A percentile compares a stretch with the other conserved stretches of the same genome.
phyloP scores from a whole-genome alignment of 352 stramenopile species.

The Phytophthora meadii region DNA sequence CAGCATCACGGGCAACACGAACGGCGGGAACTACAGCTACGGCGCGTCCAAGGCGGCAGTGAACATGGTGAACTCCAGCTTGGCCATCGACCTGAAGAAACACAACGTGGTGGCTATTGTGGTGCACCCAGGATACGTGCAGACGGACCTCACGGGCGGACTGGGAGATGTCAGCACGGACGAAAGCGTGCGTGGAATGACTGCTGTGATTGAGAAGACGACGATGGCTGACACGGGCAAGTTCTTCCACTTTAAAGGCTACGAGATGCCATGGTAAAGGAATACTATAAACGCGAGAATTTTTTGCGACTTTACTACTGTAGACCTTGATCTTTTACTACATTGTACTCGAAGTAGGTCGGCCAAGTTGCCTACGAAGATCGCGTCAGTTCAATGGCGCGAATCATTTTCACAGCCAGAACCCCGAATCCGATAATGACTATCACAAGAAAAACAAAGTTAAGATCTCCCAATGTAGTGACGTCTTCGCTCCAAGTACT shows the following conservation, averaged over 20 bases:
- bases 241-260: slow-evolving; percentile 55
- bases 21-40: slow-evolving; percentile 65
- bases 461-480: neutral
- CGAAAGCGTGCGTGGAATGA: slow-evolving; percentile 45
- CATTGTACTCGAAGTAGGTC: too few species aligned
- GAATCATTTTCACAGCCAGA: too few species aligned
- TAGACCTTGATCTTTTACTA: too few species aligned
- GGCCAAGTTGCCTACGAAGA: too few species aligned
- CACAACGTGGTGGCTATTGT: slow-evolving; percentile 52
- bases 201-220: slow-evolving; percentile 30
- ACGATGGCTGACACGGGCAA: slow-evolving; percentile 52
- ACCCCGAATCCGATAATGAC: too few species aligned
- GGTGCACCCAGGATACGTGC: slow-evolving; percentile 61
- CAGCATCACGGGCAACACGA: slow-evolving; percentile 44
- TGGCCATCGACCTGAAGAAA: slow-evolving; percentile 51
- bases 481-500: slow-evolving; percentile 34
- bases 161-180: slow-evolving; percentile 34
- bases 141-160: slow-evolving; percentile 51
- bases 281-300: neutral
- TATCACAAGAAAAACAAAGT: too few species aligned
- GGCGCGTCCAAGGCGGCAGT: slow-evolving; percentile 70
- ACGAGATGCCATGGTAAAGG: slow-evolving; percentile 48
- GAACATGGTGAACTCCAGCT: slow-evolving; percentile 64
- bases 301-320: too few species aligned
- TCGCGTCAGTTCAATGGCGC: too few species aligned